These are phyloP conservation scores for Lactarius deliciosus DNA, from an alignment of 768 basidiomycete genomes.

Conservation along the genomic window DNA sequence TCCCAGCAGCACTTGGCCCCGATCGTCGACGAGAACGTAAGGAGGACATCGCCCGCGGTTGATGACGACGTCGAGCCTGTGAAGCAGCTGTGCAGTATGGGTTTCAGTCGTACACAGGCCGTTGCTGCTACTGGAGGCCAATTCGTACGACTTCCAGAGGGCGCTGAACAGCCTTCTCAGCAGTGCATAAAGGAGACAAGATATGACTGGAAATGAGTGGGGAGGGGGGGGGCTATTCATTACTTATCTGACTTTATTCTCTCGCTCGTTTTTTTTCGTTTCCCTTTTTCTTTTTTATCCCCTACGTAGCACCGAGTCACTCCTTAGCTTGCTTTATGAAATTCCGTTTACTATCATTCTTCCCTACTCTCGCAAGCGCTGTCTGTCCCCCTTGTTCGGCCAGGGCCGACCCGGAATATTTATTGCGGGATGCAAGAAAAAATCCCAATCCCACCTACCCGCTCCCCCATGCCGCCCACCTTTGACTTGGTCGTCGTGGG, in stretches of 20 bases:
- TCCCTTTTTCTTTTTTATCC: neutral
- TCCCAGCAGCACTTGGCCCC: constrained; percentile 36
- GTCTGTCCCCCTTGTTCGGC: constrained; percentile 15
- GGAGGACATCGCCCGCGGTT: constrained; percentile 49
- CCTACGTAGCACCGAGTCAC: constrained; percentile 1
- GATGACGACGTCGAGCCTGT: constrained; percentile 77
- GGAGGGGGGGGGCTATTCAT: neutral
- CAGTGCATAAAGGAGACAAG: constrained; percentile 32
- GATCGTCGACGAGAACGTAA: constrained; percentile 45
- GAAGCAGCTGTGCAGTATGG: constrained; percentile 83
- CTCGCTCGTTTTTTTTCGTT: constrained; percentile 9
- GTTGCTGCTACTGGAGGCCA: constrained; percentile 80
- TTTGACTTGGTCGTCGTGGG: constrained; percentile 82
- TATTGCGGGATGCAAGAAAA: constrained; percentile 8
- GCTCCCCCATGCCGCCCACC: constrained; percentile 43
- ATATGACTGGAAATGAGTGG: neutral
- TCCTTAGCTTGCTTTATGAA: constrained; percentile 6
- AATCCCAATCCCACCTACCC: constrained; percentile 16
- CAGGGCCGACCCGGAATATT: constrained; percentile 23
- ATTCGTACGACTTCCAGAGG: constrained; percentile 78
- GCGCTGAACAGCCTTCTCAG: constrained; percentile 75
- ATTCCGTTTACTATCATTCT: constrained; percentile 1
- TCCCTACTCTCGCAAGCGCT: constrained; percentile 5
- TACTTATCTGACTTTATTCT: constrained; percentile 13
- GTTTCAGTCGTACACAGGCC: constrained; percentile 81